Evolutionary conservation across 768 basidiomycete species (phyloP).

Genomic region (Lenzites betulinus): DNA sequence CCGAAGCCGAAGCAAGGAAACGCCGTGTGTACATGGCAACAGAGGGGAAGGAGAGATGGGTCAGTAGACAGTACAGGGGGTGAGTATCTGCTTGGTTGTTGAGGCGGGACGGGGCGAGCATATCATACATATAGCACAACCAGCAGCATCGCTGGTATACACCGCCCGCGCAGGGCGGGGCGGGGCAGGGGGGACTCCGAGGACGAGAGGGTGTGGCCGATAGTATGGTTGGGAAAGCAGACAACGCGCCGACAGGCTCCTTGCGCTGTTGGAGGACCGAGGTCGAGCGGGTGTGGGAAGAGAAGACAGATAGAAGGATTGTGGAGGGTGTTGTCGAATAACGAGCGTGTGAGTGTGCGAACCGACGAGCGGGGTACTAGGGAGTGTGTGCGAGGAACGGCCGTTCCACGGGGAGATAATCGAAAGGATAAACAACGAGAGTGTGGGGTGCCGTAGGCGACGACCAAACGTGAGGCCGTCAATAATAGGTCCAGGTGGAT

Average conservation of each 20-base stretch:
- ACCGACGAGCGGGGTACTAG: neutral
- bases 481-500: slow-evolving; percentile 9
- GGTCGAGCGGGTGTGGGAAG: neutral
- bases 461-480: neutral
- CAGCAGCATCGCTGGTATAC: slow-evolving; percentile 21
- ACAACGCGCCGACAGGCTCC: neutral
- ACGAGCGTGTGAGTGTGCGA: slow-evolving; percentile 9
- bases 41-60: neutral
- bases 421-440: slow-evolving; percentile 8
- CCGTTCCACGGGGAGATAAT: slow-evolving; percentile 3
- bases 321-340: neutral
- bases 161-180: slow-evolving; percentile 5
- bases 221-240: neutral
- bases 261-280: neutral
- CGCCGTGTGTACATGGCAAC: slow-evolving; percentile 1
- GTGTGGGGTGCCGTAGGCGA: slow-evolving; percentile 5
- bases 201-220: slow-evolving; percentile 3
- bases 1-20: neutral
- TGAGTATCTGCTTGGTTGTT: neutral
- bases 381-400: slow-evolving; percentile 1
- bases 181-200: slow-evolving; percentile 2
- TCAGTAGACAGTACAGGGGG: slow-evolving; percentile 3
- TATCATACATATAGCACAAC: slow-evolving; percentile 24
- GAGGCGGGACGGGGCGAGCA: neutral
- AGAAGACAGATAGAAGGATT: neutral